Percentiles rank a stretch among this genome's conserved stretches.
Evolutionary conservation across 495 filamentous ascomycete species (phyloP).

Genomic region (Aspergillus egyptiacus): DNA sequence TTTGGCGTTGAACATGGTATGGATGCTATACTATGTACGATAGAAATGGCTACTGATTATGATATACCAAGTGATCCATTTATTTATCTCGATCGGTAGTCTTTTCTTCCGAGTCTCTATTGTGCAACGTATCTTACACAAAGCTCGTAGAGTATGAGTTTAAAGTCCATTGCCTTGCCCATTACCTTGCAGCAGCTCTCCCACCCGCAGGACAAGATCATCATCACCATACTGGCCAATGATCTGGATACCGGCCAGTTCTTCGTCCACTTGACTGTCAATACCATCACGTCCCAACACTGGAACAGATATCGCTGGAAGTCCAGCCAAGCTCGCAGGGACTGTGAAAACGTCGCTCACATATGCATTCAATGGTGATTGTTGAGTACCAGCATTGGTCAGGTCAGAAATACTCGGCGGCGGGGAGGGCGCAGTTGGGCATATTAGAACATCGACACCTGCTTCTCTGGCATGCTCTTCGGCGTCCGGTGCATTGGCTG

Average conservation of each 20-base stretch:
- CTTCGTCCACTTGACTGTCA: constrained; percentile 21
- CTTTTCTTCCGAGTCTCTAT: not conserved
- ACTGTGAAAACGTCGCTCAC: constrained; percentile 95
- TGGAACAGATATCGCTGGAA: constrained; percentile 85
- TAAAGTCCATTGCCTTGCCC: too few relatives aligned
- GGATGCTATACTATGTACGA: not conserved
- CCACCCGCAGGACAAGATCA: constrained; percentile 43
- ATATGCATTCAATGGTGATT: constrained; percentile 54
- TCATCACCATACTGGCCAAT: constrained; percentile 92
- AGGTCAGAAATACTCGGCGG: constrained; percentile 60
- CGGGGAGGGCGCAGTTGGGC: constrained; percentile 74
- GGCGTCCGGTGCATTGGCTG: constrained; percentile 26
- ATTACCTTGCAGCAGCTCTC: constrained; percentile 31
- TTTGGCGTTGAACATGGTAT: not conserved
- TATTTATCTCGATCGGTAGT: not conserved
- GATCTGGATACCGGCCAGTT: constrained; percentile 71
- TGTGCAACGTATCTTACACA: not conserved
- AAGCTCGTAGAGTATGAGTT: too few relatives aligned
- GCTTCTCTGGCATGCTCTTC: constrained; percentile 38
- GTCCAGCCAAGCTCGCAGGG: constrained; percentile 84
- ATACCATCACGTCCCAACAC: constrained; percentile 31
- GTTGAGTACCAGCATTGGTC: constrained; percentile 23
- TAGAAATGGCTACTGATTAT: not conserved
- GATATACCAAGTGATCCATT: not conserved
- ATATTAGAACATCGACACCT: constrained; percentile 78